Base-by-base conservation (phyloP, 2,329 filamentous ascomycete species). In the Xylariaceae sp. region DNA sequence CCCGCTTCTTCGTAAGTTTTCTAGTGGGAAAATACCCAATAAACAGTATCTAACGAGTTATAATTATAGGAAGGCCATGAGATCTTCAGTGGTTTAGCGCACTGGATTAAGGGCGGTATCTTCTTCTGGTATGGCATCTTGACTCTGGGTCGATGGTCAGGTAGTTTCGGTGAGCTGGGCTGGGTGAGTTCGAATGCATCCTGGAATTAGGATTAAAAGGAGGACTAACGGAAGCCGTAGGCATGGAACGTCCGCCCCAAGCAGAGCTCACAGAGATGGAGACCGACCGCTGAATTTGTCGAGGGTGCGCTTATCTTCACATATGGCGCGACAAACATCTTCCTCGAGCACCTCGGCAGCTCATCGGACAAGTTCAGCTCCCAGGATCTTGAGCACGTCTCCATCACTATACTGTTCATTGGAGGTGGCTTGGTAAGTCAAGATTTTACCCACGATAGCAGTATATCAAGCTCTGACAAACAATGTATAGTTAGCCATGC, bases 101-200 rank as follows among this genome's bases (percentile, higher is more conserved):
- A 97, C 69, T 96, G 91, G 76, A 86, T 97, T 71, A 97, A 97
- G 71, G 93, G 93, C 39, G 90, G 90, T 3, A 88, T 97, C 49
- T 97, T 97, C 77, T 91, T 97, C 75, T 94, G 91, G 86, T 90
- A 95, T 59, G 93, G 93, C 7, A 74, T 96, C 16, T 75, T 97
- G 55, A 96, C 91, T 0, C 79, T 97, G 3, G 92, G 91, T 24
- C 87, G 93, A 50, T 97, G 91, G 88, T 85, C 92, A 67, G 93
- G 93, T 21, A 89, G 89, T 70, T 97, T 96, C 70, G 86, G 89
- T 53, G 90, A 96, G 55, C 81, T 93, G 51, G 93, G 93, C 61
- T 97, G 93, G 93, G 80, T 81, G 62, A 68, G 76, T 72, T 41
- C 16, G n/a, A 43, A 33, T 26, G 24, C 8, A 24, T 18, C 16